These are phyloP conservation scores for Colletotrichum neosansevieriae DNA, from an alignment of 2,329 filamentous ascomycete species.

Conservation along the genomic window DNA sequence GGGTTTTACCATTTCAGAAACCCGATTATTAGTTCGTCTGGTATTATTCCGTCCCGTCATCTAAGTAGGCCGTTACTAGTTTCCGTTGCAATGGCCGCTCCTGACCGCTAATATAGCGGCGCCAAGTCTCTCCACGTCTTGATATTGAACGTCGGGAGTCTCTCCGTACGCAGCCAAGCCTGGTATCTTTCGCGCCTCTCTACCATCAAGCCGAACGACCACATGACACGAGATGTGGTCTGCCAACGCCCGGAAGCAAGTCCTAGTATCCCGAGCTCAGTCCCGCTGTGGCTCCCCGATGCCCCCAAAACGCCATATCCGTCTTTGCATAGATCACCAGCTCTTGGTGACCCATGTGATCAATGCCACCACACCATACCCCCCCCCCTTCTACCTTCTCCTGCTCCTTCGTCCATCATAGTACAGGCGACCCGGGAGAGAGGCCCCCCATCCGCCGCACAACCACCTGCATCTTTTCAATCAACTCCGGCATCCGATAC, in stretches of 20 bases:
- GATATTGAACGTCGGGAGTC: slow-evolving; percentile 2
- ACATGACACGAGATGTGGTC: slow-evolving; percentile 20
- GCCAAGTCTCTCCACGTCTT: slow-evolving; percentile 27
- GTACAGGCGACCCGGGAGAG: slow-evolving; percentile 29
- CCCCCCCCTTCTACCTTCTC: neutral
- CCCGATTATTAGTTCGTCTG: slow-evolving; percentile 22
- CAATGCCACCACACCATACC: neutral
- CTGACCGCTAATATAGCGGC: neutral
- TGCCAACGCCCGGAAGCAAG: slow-evolving; percentile 14
- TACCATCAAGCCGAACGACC: neutral
- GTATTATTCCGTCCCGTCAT: slow-evolving; percentile 29
- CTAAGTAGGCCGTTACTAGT: neutral
- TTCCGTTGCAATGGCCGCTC: neutral
- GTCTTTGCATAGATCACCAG: slow-evolving; percentile 24
- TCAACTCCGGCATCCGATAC: slow-evolving; percentile 72
- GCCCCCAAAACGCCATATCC: slow-evolving; percentile 29
- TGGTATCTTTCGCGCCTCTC: slow-evolving; percentile 25
- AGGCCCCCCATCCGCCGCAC: slow-evolving; percentile 48
- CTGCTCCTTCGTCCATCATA: neutral
- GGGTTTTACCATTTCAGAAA: neutral
- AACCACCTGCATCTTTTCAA: slow-evolving; percentile 69
- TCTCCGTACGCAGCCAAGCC: slow-evolving; percentile 14
- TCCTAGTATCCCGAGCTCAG: slow-evolving; percentile 28
- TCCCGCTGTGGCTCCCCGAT: slow-evolving; percentile 28
- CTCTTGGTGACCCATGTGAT: slow-evolving; percentile 29